Base-by-base conservation (phyloP, 805 yeast genomes). In the Metschnikowia peoriensis region DNA sequence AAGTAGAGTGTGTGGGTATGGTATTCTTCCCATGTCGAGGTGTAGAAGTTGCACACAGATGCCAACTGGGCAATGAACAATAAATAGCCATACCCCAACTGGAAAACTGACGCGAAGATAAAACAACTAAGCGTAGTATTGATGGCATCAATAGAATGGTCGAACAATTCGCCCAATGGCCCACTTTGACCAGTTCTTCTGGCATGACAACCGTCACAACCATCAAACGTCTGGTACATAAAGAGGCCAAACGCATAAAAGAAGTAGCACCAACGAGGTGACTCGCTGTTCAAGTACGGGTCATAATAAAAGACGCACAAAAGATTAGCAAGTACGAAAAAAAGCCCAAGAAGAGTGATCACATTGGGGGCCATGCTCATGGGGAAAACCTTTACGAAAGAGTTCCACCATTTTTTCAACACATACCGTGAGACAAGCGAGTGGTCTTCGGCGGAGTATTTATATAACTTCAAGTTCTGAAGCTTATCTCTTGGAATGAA, bases 151-250 rank as follows among this genome's bases (percentile, higher is more conserved):
- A 81, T 76, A 52, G 97, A 91, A 65, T 92, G 98, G 65, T 92
- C 98, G 65, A 93, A 93, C 52, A 92, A 76, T 67, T 92, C 98
- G 35, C 98, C 98, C 62, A 92, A 73, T 1, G 98, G 97, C 2
- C 97, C 94, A 56, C 89, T 82, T 69, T 90, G 96, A n/a, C 96
- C 96, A 1, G 97, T 92, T 64, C 93, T 82, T 65, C 98, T 83
- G 27, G 97, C 97, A 68, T 92, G 98, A 57, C 88, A 81, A 5
- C 98, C 98, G 69, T 92, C 98, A 69, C 97, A 88, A 0, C 97
- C 97, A 68, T 92, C 98, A 67, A 92, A 90, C 0, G 97, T 92
- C 67, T 92, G 98, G 68, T 92, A 92, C 79, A 91, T 73, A 65
- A 92, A 91, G 59, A 92, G 71, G 6, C 96, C 93, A 56, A 88